phyloP scores from a whole-genome alignment of 2,329 filamentous ascomycete species.

The Amesomyces nigricolor region DNA sequence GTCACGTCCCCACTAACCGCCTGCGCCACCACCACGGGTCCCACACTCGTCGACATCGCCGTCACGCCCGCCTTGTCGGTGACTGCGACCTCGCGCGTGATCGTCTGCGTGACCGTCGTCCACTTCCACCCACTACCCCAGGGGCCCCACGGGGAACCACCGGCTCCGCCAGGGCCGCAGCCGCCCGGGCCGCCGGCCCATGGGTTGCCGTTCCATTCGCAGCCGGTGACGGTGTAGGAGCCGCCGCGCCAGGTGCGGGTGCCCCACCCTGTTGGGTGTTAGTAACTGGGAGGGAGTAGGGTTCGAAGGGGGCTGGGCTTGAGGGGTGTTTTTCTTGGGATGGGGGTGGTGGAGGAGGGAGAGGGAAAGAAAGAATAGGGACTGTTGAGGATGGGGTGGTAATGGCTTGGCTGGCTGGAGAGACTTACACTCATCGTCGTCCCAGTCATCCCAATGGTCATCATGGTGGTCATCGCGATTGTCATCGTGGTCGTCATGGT shows the following conservation, averaged over 20 bases:
- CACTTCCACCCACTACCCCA: slow-evolving; percentile 40
- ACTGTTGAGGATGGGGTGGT: too few relatives aligned
- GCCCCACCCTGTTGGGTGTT: not conserved
- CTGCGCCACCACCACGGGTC: slow-evolving; percentile 28
- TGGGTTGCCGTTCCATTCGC: slow-evolving; percentile 36
- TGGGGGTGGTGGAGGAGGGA: not conserved
- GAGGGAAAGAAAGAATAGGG: not conserved
- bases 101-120: slow-evolving; percentile 31
- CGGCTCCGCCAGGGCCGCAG: slow-evolving; percentile 32
- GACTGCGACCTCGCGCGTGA: slow-evolving; percentile 32
- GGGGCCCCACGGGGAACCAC: slow-evolving; percentile 33
- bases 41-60: slow-evolving; percentile 26
- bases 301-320: too few relatives aligned
- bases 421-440: not conserved
- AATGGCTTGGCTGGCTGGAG: too few relatives aligned
- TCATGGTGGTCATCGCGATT: not conserved
- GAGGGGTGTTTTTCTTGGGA: not conserved
- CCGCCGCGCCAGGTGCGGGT: slow-evolving; percentile 35
- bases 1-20: slow-evolving; percentile 31
- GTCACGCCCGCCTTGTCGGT: slow-evolving; percentile 23
- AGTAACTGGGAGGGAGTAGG: too few relatives aligned
- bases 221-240: slow-evolving; percentile 39
- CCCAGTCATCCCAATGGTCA: slow-evolving; percentile 5
- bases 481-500: not conserved
- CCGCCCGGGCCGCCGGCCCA: slow-evolving; percentile 38